phyloP scores from a whole-genome alignment of 768 basidiomycete species.

The Leucosporidium scottii region DNA sequence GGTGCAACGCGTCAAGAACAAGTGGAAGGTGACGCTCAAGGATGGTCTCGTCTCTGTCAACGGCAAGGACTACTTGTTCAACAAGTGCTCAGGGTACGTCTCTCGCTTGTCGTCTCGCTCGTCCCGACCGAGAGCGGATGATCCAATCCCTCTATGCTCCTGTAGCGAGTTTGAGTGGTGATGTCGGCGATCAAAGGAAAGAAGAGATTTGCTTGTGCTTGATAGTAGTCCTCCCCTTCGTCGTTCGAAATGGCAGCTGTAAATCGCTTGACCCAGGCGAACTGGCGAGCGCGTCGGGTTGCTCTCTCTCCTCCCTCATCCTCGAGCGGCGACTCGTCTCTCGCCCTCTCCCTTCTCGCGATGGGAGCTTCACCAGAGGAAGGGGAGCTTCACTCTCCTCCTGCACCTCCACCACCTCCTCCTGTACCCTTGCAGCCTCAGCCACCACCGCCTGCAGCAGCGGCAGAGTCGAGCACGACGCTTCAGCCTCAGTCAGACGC shows the following conservation, averaged over 20 bases:
- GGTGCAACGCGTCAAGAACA: constrained; percentile 99
- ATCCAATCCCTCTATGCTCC: background rate
- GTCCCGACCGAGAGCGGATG: background rate
- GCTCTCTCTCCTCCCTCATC: no score
- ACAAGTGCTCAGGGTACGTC: constrained; percentile 88
- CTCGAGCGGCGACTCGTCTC: no score
- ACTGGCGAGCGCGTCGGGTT: no score
- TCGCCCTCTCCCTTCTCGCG: no score
- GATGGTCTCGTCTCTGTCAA: constrained; percentile 97
- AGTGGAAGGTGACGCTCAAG: constrained; percentile 91
- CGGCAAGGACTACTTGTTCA: constrained; percentile 93
- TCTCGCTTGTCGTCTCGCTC: background rate
- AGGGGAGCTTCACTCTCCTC: background rate
- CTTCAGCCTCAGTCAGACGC: background rate
- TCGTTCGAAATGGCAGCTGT: no score
- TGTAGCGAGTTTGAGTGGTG: constrained; percentile 40
- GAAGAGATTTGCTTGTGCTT: no score
- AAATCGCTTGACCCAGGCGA: no score
- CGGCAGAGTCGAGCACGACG: background rate
- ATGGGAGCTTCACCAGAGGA: no score
- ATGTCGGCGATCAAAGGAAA: background rate
- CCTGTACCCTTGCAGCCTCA: background rate
- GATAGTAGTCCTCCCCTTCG: no score
- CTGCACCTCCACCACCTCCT: no score
- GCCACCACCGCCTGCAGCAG: background rate